Evolutionary conservation across 2,329 filamentous ascomycete species (phyloP).

Genomic region (Colletotrichum tofieldiae): DNA sequence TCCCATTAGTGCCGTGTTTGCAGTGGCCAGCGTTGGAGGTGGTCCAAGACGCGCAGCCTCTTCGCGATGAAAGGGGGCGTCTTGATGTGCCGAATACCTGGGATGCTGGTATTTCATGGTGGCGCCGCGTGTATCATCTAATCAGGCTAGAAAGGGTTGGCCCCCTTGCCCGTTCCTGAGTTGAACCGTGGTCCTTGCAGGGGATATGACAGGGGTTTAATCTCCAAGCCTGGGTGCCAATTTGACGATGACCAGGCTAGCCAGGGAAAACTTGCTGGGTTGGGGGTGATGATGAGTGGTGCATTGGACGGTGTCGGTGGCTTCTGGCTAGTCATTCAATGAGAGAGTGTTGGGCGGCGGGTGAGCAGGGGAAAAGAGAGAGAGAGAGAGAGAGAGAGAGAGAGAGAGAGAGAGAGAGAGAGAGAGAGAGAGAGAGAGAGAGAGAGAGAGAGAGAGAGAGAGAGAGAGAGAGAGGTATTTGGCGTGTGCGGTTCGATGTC

Average conservation of each 20-base stretch:
- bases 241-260: constrained; percentile 39
- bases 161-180: constrained; percentile 30
- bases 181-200: constrained; percentile 30
- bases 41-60: constrained; percentile 20
- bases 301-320: constrained; percentile 17
- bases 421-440: constrained; percentile 9
- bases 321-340: constrained; percentile 22
- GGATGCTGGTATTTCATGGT: constrained; percentile 23
- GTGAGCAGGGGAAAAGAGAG: neutral
- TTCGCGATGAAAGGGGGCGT: constrained; percentile 31
- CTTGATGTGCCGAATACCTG: constrained; percentile 31
- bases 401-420: constrained; percentile 15
- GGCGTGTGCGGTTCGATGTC: neutral
- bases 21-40: neutral
- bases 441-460: constrained; percentile 15
- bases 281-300: constrained; percentile 22
- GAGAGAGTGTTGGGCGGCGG: neutral
- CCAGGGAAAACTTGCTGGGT: constrained; percentile 22
- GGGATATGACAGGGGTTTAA: constrained; percentile 32
- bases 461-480: constrained; percentile 10
- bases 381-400: constrained; percentile 17
- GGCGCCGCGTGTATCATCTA: neutral
- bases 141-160: constrained; percentile 12
- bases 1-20: constrained; percentile 12
- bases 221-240: constrained; percentile 38